Conservation (phyloP, 176 grass and related monocot species). For the Phragmites australis region DNA sequence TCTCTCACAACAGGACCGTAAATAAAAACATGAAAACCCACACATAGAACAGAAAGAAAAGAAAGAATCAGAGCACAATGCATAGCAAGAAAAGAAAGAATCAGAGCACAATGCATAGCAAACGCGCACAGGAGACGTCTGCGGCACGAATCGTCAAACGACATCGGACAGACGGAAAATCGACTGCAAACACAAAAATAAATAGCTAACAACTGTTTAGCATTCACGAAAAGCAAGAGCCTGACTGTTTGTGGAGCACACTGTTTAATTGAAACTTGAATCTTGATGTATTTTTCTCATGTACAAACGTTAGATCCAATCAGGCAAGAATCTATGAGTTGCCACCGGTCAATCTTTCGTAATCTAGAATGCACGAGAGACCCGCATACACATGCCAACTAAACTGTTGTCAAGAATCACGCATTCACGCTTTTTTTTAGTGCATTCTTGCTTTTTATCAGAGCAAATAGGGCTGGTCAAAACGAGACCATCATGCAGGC, state of each 20-base stretch:
- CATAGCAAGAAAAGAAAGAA: too few species aligned
- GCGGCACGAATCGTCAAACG: too few species aligned
- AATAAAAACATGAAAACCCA: too few species aligned
- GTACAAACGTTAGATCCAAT: neutral
- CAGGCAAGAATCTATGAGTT: neutral
- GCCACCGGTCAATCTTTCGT: neutral
- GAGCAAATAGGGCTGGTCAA: neutral
- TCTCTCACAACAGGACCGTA: too few species aligned
- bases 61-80: too few species aligned
- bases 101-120: too few species aligned
- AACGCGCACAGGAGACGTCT: too few species aligned
- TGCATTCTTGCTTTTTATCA: neutral
- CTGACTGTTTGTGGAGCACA: slow-evolving; percentile 13
- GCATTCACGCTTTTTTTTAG: neutral
- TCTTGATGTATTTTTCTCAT: neutral
- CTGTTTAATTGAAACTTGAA: slow-evolving; percentile 4
- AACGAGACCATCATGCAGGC: neutral
- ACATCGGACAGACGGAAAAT: too few species aligned
- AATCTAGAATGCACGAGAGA: neutral
- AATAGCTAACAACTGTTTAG: too few species aligned
- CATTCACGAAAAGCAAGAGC: too few species aligned
- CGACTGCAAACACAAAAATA: too few species aligned
- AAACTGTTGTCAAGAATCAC: neutral
- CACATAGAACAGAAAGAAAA: too few species aligned
- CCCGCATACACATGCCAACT: neutral